phyloP scores from a whole-genome alignment of 2,329 filamentous ascomycete genomes.

The Metarhizium anisopliae region DNA sequence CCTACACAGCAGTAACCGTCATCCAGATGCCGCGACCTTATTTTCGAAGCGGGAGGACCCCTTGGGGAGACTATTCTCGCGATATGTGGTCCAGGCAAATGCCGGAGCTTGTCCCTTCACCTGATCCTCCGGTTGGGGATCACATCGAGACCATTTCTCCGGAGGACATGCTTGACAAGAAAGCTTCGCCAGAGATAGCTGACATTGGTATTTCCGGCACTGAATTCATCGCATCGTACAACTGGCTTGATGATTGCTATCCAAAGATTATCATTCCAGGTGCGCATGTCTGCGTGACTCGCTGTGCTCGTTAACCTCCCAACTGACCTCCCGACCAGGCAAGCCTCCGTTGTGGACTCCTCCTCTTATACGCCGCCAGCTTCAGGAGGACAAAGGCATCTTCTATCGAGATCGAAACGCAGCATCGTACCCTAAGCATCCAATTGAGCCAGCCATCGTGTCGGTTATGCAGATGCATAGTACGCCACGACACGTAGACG shows the following conservation, averaged over 20 bases:
- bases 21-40: not conserved
- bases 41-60: not conserved
- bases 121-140: not conserved
- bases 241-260: slow-evolving; percentile 20
- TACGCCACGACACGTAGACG: slow-evolving; percentile 29
- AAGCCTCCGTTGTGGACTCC: slow-evolving; percentile 42
- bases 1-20: not conserved
- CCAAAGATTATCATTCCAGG: slow-evolving; percentile 7
- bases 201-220: not conserved
- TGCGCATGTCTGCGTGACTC: not conserved
- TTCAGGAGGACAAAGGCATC: slow-evolving; percentile 35
- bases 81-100: not conserved
- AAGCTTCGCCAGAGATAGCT: not conserved
- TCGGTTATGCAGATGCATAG: slow-evolving; percentile 24
- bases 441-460: slow-evolving; percentile 39
- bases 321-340: slow-evolving; percentile 22
- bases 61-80: not conserved
- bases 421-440: slow-evolving; percentile 37
- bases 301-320: not conserved
- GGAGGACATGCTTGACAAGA: not conserved
- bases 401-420: slow-evolving; percentile 49
- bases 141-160: not conserved
- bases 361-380: slow-evolving; percentile 17
- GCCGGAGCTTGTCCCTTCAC: not conserved
- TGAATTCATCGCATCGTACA: slow-evolving; percentile 25